phyloP scores from a whole-genome alignment of 345 rosid species.

The Adansonia digitata region DNA sequence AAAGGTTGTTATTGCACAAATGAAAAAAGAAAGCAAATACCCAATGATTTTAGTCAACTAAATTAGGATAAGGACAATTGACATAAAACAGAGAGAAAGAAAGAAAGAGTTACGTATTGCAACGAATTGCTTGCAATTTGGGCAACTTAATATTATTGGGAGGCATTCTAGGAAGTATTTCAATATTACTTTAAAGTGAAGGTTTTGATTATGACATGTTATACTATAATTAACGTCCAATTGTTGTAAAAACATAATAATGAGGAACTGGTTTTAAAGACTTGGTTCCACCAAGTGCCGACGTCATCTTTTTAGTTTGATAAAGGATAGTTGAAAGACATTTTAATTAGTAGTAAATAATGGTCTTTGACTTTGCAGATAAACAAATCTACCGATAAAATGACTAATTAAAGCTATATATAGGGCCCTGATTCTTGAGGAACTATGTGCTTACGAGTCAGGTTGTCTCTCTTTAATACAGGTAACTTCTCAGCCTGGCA shows the following conservation, averaged over 20 bases:
- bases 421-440: too few relatives aligned
- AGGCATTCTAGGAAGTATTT: not conserved
- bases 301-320: not conserved
- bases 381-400: not conserved
- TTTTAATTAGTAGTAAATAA: not conserved
- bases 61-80: conserved; percentile 9
- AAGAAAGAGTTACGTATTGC: not conserved
- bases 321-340: not conserved
- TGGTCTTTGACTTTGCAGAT: not conserved
- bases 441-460: too few relatives aligned
- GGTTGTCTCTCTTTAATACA: too few relatives aligned
- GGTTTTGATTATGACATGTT: not conserved
- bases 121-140: not conserved
- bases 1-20: too few relatives aligned
- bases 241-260: not conserved
- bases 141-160: not conserved
- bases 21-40: not conserved
- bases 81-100: not conserved
- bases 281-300: not conserved
- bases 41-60: conserved; percentile 11
- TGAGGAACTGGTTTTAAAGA: not conserved
- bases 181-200: not conserved
- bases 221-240: not conserved
- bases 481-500: too few relatives aligned
- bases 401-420: too few relatives aligned